Evolutionary conservation across 2,329 filamentous ascomycete genomes (phyloP).

Genomic region (Knufia petricola): DNA sequence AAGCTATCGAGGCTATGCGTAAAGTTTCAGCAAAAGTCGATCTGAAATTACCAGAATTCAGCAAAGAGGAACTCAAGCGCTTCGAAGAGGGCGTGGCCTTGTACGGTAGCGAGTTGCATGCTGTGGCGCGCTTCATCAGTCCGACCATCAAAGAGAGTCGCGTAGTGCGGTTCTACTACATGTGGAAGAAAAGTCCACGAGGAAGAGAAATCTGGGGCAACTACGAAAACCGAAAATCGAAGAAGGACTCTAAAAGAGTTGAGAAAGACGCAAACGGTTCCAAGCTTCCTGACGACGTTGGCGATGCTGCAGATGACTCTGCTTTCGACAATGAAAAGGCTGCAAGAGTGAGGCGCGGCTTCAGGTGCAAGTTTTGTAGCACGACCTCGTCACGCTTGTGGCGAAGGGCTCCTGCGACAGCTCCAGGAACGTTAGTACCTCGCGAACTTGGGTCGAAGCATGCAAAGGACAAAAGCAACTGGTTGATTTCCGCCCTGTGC

Average conservation of each 20-base stretch:
- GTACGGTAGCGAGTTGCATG: slow-evolving; percentile 80
- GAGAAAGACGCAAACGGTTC: slow-evolving; percentile 54
- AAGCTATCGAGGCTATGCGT: slow-evolving; percentile 60
- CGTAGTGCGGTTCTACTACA: slow-evolving; percentile 89
- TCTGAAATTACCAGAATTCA: slow-evolving; percentile 77
- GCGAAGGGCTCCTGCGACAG: slow-evolving; percentile 74
- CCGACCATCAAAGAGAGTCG: slow-evolving; percentile 69
- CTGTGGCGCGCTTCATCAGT: slow-evolving; percentile 71
- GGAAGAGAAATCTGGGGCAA: slow-evolving; percentile 85
- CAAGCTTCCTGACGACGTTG: slow-evolving; percentile 84
- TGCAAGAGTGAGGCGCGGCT: slow-evolving; percentile 63
- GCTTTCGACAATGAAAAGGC: slow-evolving; percentile 91
- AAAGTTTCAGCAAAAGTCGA: slow-evolving; percentile 57
- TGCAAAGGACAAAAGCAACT: slow-evolving; percentile 63
- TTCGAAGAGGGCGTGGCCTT: slow-evolving; percentile 88
- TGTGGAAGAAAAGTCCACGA: slow-evolving; percentile 89
- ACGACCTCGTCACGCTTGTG: slow-evolving; percentile 76
- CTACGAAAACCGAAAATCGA: slow-evolving; percentile 77
- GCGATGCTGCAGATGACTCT: slow-evolving; percentile 86
- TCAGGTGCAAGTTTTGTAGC: slow-evolving; percentile 88
- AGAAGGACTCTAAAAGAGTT: slow-evolving; percentile 64
- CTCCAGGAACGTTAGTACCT: slow-evolving; percentile 59
- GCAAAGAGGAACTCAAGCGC: slow-evolving; percentile 67
- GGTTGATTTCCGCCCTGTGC: slow-evolving; percentile 74
- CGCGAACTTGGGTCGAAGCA: slow-evolving; percentile 55